Evolutionary conservation across 768 basidiomycete genomes (phyloP).

Genomic region (Coprinellus aureogranulatus): DNA sequence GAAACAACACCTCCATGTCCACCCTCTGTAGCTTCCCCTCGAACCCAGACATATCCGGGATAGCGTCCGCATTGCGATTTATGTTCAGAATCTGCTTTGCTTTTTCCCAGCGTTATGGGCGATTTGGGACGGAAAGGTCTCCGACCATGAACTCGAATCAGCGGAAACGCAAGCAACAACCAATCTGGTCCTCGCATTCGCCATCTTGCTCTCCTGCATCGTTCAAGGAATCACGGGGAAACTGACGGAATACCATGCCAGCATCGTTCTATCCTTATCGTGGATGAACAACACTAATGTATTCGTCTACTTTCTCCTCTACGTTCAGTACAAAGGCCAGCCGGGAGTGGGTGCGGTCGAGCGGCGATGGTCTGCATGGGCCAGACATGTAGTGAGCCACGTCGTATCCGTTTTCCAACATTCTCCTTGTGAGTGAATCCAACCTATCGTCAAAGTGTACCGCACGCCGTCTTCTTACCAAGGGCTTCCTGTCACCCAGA

Average conservation of each 20-base stretch:
- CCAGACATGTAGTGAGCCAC: background rate
- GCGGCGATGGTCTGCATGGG: background rate
- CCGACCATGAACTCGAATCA: constrained; percentile 15
- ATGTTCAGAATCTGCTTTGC: constrained; percentile 23
- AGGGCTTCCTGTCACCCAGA: no score
- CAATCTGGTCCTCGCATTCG: constrained; percentile 24
- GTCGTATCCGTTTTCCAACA: background rate
- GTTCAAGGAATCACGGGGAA: constrained; percentile 16
- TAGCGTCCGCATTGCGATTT: constrained; percentile 25
- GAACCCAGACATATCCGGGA: constrained; percentile 15
- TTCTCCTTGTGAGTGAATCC: no score
- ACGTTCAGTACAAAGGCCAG: constrained; percentile 1
- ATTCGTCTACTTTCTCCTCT: constrained; percentile 9
- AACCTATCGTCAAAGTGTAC: no score
- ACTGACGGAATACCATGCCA: constrained; percentile 19
- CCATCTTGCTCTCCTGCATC: constrained; percentile 22
- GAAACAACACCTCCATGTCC: no score
- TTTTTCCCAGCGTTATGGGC: constrained; percentile 21
- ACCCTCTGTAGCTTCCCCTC: background rate
- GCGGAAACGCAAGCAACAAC: constrained; percentile 11
- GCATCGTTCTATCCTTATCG: constrained; percentile 22
- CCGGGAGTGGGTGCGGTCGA: background rate
- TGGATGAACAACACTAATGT: constrained; percentile 27
- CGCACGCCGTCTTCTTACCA: no score
- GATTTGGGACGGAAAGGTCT: constrained; percentile 19